These are phyloP conservation scores for Xylaria intraflava DNA, from an alignment of 495 filamentous ascomycete species.

Conservation along the genomic window DNA sequence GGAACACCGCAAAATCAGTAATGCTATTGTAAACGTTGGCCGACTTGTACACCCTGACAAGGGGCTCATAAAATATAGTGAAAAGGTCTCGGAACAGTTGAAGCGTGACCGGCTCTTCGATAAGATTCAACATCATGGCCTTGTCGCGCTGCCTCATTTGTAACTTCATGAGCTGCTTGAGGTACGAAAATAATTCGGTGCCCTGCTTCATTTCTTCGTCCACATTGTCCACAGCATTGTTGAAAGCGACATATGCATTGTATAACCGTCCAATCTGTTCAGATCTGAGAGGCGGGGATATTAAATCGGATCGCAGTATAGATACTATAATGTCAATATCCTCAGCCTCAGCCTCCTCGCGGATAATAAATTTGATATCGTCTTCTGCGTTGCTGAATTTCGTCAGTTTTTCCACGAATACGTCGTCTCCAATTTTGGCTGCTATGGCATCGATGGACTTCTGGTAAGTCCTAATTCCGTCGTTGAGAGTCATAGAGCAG, in stretches of 20 bases:
- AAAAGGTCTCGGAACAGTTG: slow-evolving; percentile 94
- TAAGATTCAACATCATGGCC: slow-evolving; percentile 90
- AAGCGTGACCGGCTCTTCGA: slow-evolving; percentile 90
- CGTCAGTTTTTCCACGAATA: slow-evolving; percentile 78
- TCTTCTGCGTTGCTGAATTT: slow-evolving; percentile 69
- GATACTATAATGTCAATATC: slow-evolving; percentile 75
- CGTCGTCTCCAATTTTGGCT: slow-evolving; percentile 65
- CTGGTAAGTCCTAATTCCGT: slow-evolving; percentile 79
- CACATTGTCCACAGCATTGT: slow-evolving; percentile 83
- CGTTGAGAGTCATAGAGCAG: slow-evolving; percentile 82
- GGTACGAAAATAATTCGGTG: slow-evolving; percentile 82
- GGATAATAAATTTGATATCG: slow-evolving; percentile 61
- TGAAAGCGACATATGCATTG: slow-evolving; percentile 97
- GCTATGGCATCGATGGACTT: slow-evolving; percentile 72
- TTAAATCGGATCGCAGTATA: slow-evolving; percentile 66
- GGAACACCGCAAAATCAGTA: slow-evolving; percentile 88
- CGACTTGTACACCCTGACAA: slow-evolving; percentile 95
- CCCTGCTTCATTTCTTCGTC: slow-evolving; percentile 83
- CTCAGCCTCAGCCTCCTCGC: slow-evolving; percentile 62
- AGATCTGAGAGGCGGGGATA: slow-evolving; percentile 59
- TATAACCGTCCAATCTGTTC: slow-evolving; percentile 77
- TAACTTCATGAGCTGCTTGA: slow-evolving; percentile 92
- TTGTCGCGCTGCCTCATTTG: slow-evolving; percentile 91
- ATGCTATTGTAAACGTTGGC: slow-evolving; percentile 96
- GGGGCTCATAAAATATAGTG: slow-evolving; percentile 96